phyloP scores from a whole-genome alignment of 2,329 filamentous ascomycete genomes.

The Claviceps monticola region DNA sequence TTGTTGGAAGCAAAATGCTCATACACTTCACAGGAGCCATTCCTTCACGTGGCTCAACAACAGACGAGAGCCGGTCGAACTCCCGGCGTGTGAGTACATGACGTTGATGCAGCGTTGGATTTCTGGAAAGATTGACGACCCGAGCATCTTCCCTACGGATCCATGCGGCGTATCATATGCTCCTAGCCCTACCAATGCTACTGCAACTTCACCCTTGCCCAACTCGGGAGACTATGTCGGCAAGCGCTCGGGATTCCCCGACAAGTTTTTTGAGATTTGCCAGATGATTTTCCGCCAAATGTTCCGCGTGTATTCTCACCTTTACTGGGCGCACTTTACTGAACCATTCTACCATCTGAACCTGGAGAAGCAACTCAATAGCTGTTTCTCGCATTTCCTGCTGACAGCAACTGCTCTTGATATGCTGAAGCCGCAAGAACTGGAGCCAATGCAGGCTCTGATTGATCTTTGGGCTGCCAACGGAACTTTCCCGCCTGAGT shows the following conservation, averaged over 20 bases:
- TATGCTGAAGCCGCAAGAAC: constrained; percentile 75
- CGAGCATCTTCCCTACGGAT: constrained; percentile 80
- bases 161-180: constrained; percentile 54
- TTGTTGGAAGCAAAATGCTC: neutral
- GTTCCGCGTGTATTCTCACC: constrained; percentile 94
- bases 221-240: constrained; percentile 66
- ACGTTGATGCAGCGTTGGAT: constrained; percentile 96
- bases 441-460: constrained; percentile 90
- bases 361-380: constrained; percentile 69
- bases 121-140: constrained; percentile 85
- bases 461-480: constrained; percentile 86
- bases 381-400: constrained; percentile 76
- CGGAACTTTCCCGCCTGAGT: constrained; percentile 70
- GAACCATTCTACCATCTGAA: constrained; percentile 76
- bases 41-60: constrained; percentile 95
- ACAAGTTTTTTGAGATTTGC: constrained; percentile 78
- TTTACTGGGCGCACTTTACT: constrained; percentile 92
- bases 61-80: constrained; percentile 74
- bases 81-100: constrained; percentile 88
- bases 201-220: constrained; percentile 46
- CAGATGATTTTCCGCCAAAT: constrained; percentile 94
- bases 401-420: constrained; percentile 67
- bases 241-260: constrained; percentile 83
- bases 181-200: constrained; percentile 44
- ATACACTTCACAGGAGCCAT: constrained; percentile 46